phyloP scores from a whole-genome alignment of 108 stramenopile genomes.

The Cyclotella cryptica region DNA sequence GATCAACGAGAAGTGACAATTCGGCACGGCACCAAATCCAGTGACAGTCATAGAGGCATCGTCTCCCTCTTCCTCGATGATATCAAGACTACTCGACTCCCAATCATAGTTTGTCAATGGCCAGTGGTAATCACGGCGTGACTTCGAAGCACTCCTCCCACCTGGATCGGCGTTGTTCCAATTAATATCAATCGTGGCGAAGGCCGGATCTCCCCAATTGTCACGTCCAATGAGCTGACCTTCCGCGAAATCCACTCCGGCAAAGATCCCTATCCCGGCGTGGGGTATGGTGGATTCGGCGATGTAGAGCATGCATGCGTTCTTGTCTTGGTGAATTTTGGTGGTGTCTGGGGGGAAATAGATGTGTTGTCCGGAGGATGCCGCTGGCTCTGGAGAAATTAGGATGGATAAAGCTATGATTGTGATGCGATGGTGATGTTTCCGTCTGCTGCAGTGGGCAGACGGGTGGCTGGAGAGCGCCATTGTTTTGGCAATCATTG shows the following conservation, averaged over 20 bases:
- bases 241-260: constrained; percentile 11
- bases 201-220: constrained; percentile 35
- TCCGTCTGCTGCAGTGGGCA: no score
- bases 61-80: constrained; percentile 31
- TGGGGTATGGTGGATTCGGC: not conserved
- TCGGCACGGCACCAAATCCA: constrained; percentile 41
- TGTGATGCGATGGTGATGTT: no score
- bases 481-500: no score
- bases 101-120: constrained; percentile 50
- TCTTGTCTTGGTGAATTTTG: no score
- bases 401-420: no score
- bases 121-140: constrained; percentile 40
- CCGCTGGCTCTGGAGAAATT: no score
- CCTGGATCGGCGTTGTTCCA: constrained; percentile 30
- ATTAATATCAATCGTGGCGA: constrained; percentile 36
- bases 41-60: constrained; percentile 35
- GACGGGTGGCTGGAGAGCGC: no score
- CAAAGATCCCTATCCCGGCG: constrained; percentile 38
- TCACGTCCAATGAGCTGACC: constrained; percentile 20
- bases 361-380: constrained; percentile 12
- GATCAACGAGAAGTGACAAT: constrained; percentile 43
- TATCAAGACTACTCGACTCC: constrained; percentile 30
- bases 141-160: constrained; percentile 4
- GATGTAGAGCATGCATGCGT: no score
- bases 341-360: constrained; percentile 10